These are phyloP conservation scores for Saturnispora besseyi DNA, from an alignment of 805 yeast genomes.

Conservation along the genomic window DNA sequence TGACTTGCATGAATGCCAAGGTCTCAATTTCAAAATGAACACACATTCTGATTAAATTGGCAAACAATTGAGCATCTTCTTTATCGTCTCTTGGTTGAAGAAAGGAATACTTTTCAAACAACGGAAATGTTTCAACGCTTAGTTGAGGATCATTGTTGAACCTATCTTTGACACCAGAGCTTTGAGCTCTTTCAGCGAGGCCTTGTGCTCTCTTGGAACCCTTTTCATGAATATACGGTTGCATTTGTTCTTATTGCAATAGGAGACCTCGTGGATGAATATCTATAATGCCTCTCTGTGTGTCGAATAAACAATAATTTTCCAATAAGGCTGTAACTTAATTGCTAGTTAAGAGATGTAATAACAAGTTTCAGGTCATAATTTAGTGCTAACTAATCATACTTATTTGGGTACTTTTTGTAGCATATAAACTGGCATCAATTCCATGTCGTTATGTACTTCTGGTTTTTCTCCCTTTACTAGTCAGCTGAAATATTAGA, in stretches of 20 bases:
- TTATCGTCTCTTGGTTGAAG: constrained; percentile 8
- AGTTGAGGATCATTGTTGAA: constrained; percentile 12
- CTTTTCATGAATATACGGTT: constrained; percentile 9
- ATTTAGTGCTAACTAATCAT: no score
- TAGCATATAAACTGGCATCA: no score
- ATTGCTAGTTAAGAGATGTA: no score
- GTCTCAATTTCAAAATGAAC: constrained; percentile 16
- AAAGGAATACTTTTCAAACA: constrained; percentile 7
- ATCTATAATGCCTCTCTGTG: no score
- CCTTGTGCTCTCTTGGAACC: constrained; percentile 10
- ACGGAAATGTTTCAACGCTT: constrained; percentile 10
- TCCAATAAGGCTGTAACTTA: background rate
- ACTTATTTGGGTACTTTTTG: no score
- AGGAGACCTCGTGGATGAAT: no score
- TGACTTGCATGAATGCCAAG: constrained; percentile 11
- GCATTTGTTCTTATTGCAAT: constrained; percentile 3
- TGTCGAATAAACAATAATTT: no score
- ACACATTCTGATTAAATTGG: constrained; percentile 12
- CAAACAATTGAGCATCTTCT: constrained; percentile 8
- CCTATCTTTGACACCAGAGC: constrained; percentile 10
- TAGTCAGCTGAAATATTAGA: background rate
- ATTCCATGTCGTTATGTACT: background rate
- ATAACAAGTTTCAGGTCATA: no score
- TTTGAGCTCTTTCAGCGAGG: constrained; percentile 9
- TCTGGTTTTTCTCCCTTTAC: background rate